Evolutionary conservation across 306 rosid genomes (phyloP).

Genomic region (Sechiopsis laciniata): DNA sequence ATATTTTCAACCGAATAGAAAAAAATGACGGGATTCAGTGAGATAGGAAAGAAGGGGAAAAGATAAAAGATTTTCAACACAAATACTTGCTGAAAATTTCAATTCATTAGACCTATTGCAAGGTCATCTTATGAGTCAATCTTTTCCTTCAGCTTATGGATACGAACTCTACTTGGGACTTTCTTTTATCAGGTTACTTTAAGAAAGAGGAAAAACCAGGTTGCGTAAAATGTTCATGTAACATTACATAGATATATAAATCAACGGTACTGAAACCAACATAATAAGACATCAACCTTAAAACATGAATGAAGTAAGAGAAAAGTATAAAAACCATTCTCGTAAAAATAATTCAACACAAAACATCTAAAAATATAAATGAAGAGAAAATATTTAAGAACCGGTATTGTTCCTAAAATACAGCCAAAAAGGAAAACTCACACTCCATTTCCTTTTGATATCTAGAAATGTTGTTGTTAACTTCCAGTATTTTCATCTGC

Average conservation of each 20-base stretch:
- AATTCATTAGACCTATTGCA: not conserved
- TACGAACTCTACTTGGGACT: not conserved
- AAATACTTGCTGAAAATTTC: not conserved
- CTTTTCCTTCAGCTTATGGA: not conserved
- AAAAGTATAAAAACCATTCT: conserved; percentile 11
- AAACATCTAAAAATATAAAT: conserved; percentile 1
- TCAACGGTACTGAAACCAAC: too few relatives aligned
- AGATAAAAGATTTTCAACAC: not conserved
- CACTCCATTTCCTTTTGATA: conserved; percentile 73
- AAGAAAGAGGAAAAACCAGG: not conserved
- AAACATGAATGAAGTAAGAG: not conserved
- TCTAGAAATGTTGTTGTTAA: conserved; percentile 51
- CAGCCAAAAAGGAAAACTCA: conserved; percentile 31
- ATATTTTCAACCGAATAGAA: conserved; percentile 4
- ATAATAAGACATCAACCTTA: not conserved
- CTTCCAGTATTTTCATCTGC: conserved; percentile 71
- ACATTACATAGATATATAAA: not conserved
- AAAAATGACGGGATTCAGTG: not conserved
- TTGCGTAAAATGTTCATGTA: not conserved
- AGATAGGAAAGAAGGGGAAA: not conserved
- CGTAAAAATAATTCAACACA: not conserved
- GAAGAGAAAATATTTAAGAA: conserved; percentile 1
- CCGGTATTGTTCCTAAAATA: not conserved
- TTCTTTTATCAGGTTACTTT: too few relatives aligned
- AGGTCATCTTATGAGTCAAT: not conserved